Evolutionary conservation across 306 rosid species (phyloP).

Genomic region (Vachellia collinsii): DNA sequence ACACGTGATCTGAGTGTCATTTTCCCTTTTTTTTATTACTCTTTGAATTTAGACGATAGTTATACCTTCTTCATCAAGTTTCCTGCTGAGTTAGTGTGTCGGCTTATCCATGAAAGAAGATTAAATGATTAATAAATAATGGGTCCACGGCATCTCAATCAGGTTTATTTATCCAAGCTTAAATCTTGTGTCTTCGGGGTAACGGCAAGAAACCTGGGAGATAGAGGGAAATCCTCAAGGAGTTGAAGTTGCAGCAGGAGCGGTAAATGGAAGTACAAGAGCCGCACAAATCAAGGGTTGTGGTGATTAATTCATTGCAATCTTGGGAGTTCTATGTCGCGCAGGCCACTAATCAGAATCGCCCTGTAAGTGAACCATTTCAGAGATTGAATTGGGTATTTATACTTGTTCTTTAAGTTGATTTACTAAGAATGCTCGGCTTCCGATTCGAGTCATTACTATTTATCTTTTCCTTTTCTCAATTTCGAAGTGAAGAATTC

Average conservation of each 20-base stretch:
- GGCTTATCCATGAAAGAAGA: constrained; percentile 27
- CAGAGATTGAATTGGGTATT: constrained; percentile 5
- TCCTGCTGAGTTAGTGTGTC: constrained; percentile 3
- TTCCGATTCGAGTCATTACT: background rate
- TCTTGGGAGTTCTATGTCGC: constrained; percentile 64
- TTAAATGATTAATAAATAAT: constrained; percentile 17
- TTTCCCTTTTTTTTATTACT: too few species aligned
- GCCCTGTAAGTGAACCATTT: constrained; percentile 54
- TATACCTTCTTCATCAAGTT: constrained; percentile 23
- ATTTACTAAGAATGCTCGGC: background rate
- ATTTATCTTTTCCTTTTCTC: background rate
- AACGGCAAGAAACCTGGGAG: background rate
- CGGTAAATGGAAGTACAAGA: constrained; percentile 49
- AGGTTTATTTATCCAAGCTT: background rate
- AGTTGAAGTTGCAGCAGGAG: constrained; percentile 12
- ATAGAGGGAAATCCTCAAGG: constrained; percentile 12
- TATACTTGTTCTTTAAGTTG: background rate
- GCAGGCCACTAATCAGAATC: constrained; percentile 62
- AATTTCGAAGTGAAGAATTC: background rate
- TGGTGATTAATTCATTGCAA: constrained; percentile 65
- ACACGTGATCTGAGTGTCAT: too few species aligned
- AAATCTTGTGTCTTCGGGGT: background rate
- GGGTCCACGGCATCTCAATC: constrained; percentile 9
- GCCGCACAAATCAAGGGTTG: constrained; percentile 52
- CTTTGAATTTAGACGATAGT: constrained; percentile 11